Percentiles rank a stretch among this genome's conserved stretches.
Conservation (phyloP, 306 rosid species). For the Trifolium fragiferum region DNA sequence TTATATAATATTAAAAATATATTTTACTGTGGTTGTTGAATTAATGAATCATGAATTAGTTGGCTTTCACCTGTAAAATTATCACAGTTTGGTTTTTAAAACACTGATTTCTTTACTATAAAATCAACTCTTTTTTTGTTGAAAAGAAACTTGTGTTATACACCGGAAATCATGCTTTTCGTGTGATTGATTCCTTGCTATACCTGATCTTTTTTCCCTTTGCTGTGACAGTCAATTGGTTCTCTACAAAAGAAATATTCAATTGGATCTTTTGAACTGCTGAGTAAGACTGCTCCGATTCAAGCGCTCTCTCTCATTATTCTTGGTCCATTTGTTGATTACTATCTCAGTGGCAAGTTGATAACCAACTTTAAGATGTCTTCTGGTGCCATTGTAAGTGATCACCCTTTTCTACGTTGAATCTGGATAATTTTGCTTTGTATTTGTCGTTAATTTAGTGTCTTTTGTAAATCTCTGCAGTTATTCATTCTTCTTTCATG, state of each 20-base stretch:
- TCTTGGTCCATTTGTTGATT: constrained; percentile 84
- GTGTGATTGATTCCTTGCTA: constrained; percentile 22
- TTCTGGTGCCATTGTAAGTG: constrained; percentile 77
- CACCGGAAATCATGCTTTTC: constrained; percentile 19
- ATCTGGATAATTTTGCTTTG: constrained; percentile 22
- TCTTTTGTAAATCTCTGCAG: constrained; percentile 51
- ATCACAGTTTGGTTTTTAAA: background rate
- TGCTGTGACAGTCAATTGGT: constrained; percentile 78
- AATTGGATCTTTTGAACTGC: constrained; percentile 94
- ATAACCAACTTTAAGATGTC: constrained; percentile 76
- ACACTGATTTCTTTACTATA: background rate
- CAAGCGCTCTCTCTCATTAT: constrained; percentile 83
- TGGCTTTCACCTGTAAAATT: background rate
- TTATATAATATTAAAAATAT: too few relatives aligned
- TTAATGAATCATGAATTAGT: background rate
- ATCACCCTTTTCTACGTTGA: constrained; percentile 17
- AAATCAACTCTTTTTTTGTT: background rate
- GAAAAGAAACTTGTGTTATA: background rate
- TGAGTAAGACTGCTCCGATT: constrained; percentile 96
- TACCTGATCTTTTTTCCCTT: constrained; percentile 22
- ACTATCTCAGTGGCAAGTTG: constrained; percentile 68
- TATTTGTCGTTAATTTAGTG: background rate
- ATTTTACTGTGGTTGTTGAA: too few relatives aligned
- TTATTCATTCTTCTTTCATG: constrained; percentile 80
- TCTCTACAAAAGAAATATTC: constrained; percentile 94